Conservation (phyloP, 2,329 filamentous ascomycete species). For the Penicillium occitanis region DNA sequence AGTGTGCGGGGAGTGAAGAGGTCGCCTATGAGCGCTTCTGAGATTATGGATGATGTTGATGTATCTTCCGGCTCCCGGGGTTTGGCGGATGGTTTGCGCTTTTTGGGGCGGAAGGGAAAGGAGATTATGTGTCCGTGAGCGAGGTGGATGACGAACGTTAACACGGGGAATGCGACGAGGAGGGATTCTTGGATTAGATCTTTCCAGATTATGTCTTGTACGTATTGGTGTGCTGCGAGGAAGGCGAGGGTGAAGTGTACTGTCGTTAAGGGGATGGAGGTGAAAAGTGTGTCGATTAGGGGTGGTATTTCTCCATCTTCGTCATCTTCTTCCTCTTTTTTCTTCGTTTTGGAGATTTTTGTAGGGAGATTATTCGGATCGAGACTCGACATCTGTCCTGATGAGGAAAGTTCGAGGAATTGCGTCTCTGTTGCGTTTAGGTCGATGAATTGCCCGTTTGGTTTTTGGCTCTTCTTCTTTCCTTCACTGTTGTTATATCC, state of each 20-base stretch:
- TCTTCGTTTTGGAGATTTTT: constrained; percentile 11
- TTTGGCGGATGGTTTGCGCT: background rate
- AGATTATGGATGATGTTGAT: background rate
- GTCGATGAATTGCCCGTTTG: constrained; percentile 15
- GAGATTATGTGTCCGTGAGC: constrained; percentile 47
- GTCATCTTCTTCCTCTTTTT: background rate
- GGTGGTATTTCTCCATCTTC: constrained; percentile 32
- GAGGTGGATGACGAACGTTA: constrained; percentile 47
- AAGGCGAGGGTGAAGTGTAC: constrained; percentile 48
- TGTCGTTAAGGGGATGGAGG: constrained; percentile 44
- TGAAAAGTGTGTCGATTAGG: constrained; percentile 45
- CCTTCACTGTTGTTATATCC: background rate
- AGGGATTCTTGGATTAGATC: constrained; percentile 38
- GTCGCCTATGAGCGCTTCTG: constrained; percentile 5
- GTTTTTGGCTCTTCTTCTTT: constrained; percentile 10
- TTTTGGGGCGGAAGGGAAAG: constrained; percentile 22
- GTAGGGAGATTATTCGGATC: constrained; percentile 28
- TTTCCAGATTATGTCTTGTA: constrained; percentile 36
- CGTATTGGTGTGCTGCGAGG: constrained; percentile 50
- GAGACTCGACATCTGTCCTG: constrained; percentile 29
- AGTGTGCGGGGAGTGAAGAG: constrained; percentile 31
- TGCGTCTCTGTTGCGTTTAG: constrained; percentile 27
- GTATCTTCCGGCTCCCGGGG: too few species aligned
- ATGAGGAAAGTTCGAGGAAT: constrained; percentile 32
- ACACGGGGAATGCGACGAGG: constrained; percentile 42